These are phyloP conservation scores for Litchi chinensis DNA, from an alignment of 345 rosid species.

Conservation along the genomic window DNA sequence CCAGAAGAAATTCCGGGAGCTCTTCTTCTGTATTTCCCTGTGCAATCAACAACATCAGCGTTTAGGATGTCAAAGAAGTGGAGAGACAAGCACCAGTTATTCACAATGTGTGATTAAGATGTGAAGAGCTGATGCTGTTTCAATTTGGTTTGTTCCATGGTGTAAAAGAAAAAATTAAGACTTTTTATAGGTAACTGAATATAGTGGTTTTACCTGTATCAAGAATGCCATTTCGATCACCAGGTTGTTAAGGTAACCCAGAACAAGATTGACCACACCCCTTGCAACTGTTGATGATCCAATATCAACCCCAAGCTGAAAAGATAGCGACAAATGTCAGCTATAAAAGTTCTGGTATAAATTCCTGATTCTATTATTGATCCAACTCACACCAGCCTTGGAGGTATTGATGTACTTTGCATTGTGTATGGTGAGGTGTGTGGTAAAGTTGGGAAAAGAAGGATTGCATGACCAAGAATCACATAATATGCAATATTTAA, in stretches of 20 bases:
- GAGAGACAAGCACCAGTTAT: background rate
- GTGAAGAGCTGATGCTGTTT: background rate
- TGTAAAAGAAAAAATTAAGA: background rate
- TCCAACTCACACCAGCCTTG: no score
- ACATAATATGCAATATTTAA: background rate
- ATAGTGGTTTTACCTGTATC: conserved; percentile 61
- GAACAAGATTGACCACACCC: conserved; percentile 95
- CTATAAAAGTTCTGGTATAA: background rate
- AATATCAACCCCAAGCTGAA: conserved; percentile 90
- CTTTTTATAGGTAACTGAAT: background rate
- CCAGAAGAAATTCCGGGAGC: conserved; percentile 89
- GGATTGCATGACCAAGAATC: background rate
- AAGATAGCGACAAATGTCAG: background rate
- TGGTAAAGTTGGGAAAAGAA: no score
- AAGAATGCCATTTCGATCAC: conserved; percentile 95
- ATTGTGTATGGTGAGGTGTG: no score
- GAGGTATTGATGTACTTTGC: no score
- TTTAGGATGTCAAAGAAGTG: background rate
- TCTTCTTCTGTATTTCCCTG: conserved; percentile 91
- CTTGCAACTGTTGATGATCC: conserved; percentile 96
- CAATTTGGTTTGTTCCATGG: background rate
- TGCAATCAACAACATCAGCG: background rate
- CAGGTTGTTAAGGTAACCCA: conserved; percentile 91
- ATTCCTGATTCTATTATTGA: no score
- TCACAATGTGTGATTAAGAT: background rate